Evolutionary conservation across 805 yeast genomes (phyloP).

Genomic region (Wickerhamomyces canadensis): DNA sequence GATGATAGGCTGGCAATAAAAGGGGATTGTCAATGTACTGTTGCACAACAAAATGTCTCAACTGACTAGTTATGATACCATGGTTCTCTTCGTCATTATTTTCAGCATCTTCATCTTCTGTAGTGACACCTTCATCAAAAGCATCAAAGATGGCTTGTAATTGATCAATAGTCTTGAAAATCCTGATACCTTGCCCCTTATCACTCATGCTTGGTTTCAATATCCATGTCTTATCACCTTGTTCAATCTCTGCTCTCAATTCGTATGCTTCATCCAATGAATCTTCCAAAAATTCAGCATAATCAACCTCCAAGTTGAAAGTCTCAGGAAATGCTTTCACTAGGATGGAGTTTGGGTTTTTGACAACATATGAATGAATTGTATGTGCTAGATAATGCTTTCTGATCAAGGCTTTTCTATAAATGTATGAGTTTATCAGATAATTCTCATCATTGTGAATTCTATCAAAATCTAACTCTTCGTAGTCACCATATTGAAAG

Average conservation of each 20-base stretch:
- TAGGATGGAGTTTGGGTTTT: slow-evolving; percentile 65
- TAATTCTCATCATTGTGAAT: slow-evolving; percentile 43
- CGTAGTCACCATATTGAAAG: slow-evolving; percentile 87
- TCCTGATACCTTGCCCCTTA: slow-evolving; percentile 90
- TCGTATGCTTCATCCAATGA: slow-evolving; percentile 90
- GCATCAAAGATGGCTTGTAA: slow-evolving; percentile 79
- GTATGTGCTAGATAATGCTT: slow-evolving; percentile 88
- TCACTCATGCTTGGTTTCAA: slow-evolving; percentile 97
- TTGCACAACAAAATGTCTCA: slow-evolving; percentile 88
- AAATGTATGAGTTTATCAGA: slow-evolving; percentile 73
- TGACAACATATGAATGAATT: slow-evolving; percentile 65
- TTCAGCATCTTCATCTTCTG: slow-evolving; percentile 51
- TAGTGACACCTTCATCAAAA: slow-evolving; percentile 70
- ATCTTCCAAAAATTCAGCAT: slow-evolving; percentile 94
- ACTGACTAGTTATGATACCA: slow-evolving; percentile 78
- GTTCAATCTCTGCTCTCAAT: slow-evolving; percentile 68
- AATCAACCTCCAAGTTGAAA: slow-evolving; percentile 80
- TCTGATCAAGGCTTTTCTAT: slow-evolving; percentile 84
- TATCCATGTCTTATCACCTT: slow-evolving; percentile 67
- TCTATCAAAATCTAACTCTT: slow-evolving; percentile 74
- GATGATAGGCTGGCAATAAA: slow-evolving; percentile 50
- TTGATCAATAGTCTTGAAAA: slow-evolving; percentile 74
- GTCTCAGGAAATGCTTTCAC: slow-evolving; percentile 63
- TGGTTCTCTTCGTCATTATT: slow-evolving; percentile 39
- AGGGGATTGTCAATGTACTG: slow-evolving; percentile 70